phyloP scores from a whole-genome alignment of 2,329 filamentous ascomycete genomes.

The Fusarium mundagurra region DNA sequence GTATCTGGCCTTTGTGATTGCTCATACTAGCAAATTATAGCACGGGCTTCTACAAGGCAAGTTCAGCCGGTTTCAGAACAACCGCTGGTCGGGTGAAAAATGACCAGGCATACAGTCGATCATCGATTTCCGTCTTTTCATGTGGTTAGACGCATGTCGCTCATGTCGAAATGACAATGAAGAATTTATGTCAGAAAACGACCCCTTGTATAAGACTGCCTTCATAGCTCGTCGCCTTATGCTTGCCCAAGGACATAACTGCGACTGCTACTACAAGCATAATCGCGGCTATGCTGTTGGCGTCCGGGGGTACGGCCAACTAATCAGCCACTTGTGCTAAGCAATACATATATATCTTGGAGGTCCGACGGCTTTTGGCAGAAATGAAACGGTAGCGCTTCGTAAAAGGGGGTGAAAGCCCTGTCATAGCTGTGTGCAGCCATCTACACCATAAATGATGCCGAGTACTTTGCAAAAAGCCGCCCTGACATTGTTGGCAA shows the following conservation, averaged over 20 bases:
- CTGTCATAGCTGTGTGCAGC: background rate
- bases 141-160: background rate
- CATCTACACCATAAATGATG: conserved; percentile 8
- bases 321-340: background rate
- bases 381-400: background rate
- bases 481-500: background rate
- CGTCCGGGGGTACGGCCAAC: background rate
- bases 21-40: background rate
- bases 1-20: background rate
- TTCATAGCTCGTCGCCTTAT: background rate
- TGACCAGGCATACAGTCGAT: background rate
- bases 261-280: background rate
- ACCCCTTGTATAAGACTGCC: background rate
- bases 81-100: background rate
- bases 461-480: conserved; percentile 17
- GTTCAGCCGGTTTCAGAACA: background rate
- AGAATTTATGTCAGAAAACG: background rate
- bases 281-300: background rate
- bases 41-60: background rate
- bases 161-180: background rate
- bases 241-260: background rate
- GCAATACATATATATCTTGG: background rate
- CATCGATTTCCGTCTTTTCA: background rate
- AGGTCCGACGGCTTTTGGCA: background rate
- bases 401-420: background rate